Base-by-base conservation (phyloP, 1,284 basidiomycete species). In the Wolfiporia cocos region DNA sequence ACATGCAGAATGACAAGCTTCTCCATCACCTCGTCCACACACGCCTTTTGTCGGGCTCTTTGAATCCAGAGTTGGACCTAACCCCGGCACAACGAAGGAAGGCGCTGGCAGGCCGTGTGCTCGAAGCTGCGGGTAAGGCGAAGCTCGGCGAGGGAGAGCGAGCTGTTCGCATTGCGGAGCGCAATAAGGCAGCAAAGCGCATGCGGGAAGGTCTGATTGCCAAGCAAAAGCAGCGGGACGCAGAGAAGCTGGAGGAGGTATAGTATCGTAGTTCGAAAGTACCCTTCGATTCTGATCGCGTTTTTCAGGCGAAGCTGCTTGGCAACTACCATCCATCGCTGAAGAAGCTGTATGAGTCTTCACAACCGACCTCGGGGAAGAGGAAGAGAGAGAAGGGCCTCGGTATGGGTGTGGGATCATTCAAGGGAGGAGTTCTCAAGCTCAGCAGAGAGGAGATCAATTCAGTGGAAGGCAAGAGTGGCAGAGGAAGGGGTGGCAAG, bases 321-420 rank as follows among this genome's bases (percentile, higher is more conserved):
- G 86, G 86, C 14, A 89, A 86, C 57, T 90, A 88, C 55, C 86
- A 90, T 51, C 85, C 82, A 26, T 68, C 71, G 7, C 64, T 90
- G 42, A 90, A 88, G 57, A 76, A 72, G 47, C 48, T 82, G 4
- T 87, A 79, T 52, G 75, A 75, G 33, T 61, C 68, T 26, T 58
- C 67, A 1, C 58, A 61, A 3, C 49, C 59, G 10, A 51, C 56
- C 11, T 50, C 58, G 14, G 55, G 49, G 24, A 68, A 64, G 45
- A 54, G 48, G 34, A 81, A 74, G 51, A 67, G 86, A 47, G 69
- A 74, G 29, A 71, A 75, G 51, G 87, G 86, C 3, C 58, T 90
- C 26, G 68, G 69, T 47, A 80, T 87, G 78, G 86, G 87, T 2
- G 70, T 90, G n/a, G 86, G 86, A 5, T 81, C 70, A 46, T 89